phyloP scores from a whole-genome alignment of 495 filamentous ascomycete species.

The Extremus antarcticus region DNA sequence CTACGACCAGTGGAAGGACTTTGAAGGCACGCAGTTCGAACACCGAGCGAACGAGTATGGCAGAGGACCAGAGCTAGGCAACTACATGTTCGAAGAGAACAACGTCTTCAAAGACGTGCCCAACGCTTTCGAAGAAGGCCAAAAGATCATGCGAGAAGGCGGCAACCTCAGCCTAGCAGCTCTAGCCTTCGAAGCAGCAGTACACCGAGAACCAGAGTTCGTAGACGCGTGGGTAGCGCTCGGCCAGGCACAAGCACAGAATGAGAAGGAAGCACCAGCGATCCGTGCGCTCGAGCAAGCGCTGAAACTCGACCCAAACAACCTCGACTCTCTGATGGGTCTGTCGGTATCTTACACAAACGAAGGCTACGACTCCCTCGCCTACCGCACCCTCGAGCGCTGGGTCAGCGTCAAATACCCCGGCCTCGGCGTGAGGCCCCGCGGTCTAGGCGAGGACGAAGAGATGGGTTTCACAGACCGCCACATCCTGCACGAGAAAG shows the following conservation, averaged over 20 bases:
- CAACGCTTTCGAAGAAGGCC: constrained; percentile 82
- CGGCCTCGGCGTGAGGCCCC: constrained; percentile 42
- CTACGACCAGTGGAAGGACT: constrained; percentile 58
- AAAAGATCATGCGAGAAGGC: constrained; percentile 80
- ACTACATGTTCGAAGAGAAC: constrained; percentile 90
- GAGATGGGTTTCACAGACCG: constrained; percentile 91
- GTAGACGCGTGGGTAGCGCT: constrained; percentile 87
- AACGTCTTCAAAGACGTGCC: constrained; percentile 68
- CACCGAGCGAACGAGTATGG: constrained; percentile 40
- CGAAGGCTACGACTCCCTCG: constrained; percentile 93
- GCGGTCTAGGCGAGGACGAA: constrained; percentile 11
- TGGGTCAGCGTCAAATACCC: constrained; percentile 95
- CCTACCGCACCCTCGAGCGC: constrained; percentile 91
- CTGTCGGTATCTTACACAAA: constrained; percentile 98
- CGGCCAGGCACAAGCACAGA: constrained; percentile 86
- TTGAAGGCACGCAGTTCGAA: constrained; percentile 41
- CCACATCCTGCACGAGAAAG: constrained; percentile 75
- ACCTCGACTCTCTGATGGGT: constrained; percentile 84
- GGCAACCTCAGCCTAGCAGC: constrained; percentile 91
- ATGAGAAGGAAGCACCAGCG: constrained; percentile 96
- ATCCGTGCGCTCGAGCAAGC: constrained; percentile 94
- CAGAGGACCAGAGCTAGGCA: constrained; percentile 64
- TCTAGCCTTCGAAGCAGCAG: constrained; percentile 93
- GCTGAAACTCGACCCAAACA: constrained; percentile 72
- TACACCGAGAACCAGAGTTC: constrained; percentile 77